phyloP scores from a whole-genome alignment of 2,329 filamentous ascomycete genomes.

The Dryadomyces quercus-mongolicae region DNA sequence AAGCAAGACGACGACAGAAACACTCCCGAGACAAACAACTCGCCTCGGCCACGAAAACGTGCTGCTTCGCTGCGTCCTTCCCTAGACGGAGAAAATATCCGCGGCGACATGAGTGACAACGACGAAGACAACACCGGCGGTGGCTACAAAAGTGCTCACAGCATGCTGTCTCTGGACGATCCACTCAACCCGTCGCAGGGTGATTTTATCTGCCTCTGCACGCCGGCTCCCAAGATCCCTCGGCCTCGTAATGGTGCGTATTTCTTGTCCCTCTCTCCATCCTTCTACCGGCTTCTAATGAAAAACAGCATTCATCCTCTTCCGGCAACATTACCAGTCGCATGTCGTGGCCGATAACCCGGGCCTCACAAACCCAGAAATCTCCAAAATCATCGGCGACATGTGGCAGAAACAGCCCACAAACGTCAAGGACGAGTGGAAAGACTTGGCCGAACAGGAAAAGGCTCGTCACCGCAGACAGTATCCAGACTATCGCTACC shows the following conservation, averaged over 20 bases:
- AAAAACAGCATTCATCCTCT: slow-evolving; percentile 79
- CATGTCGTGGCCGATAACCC: slow-evolving; percentile 71
- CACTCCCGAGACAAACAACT: not conserved
- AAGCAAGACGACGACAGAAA: not conserved
- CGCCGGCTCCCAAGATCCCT: slow-evolving; percentile 43
- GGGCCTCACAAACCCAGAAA: slow-evolving; percentile 87
- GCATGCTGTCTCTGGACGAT: not conserved
- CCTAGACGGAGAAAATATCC: slow-evolving; percentile 23
- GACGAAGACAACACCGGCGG: not conserved
- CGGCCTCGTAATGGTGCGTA: slow-evolving; percentile 45
- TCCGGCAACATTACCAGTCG: slow-evolving; percentile 84
- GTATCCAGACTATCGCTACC: slow-evolving; percentile 91
- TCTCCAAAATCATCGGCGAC: slow-evolving; percentile 92
- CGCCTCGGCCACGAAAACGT: slow-evolving; percentile 24
- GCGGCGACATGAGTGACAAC: slow-evolving; percentile 4
- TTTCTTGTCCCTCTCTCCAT: slow-evolving; percentile 8
- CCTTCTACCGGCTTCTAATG: not conserved
- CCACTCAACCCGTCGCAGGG: slow-evolving; percentile 6
- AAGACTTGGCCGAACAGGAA: slow-evolving; percentile 80
- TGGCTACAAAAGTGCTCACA: not conserved
- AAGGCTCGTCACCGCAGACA: slow-evolving; percentile 79
- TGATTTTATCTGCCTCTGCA: slow-evolving; percentile 43
- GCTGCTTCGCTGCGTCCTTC: slow-evolving; percentile 30
- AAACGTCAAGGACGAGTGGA: slow-evolving; percentile 75
- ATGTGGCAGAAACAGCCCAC: slow-evolving; percentile 74